phyloP scores from a whole-genome alignment of 1,284 basidiomycete genomes.

The Rhodotorula sp. region DNA sequence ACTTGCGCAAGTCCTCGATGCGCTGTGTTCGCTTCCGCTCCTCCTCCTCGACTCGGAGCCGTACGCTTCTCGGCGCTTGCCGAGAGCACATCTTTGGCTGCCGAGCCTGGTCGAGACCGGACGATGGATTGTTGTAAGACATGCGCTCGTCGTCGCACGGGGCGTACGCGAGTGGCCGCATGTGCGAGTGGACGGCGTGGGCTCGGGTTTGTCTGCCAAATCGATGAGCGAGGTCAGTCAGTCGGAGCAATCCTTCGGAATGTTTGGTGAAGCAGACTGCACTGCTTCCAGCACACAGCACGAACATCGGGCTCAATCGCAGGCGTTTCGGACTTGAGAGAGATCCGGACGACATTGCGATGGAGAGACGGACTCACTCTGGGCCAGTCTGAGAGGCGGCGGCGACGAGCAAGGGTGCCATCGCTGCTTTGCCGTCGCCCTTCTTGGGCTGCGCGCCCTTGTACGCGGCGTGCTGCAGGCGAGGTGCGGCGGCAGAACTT shows the following conservation, averaged over 20 bases:
- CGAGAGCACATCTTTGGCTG: conserved; percentile 33
- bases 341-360: neutral
- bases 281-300: too few relatives aligned
- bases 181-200: conserved; percentile 47
- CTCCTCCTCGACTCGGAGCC: conserved; percentile 26
- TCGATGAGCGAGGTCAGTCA: neutral
- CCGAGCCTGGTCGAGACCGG: neutral
- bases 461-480: neutral
- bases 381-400: conserved; percentile 44
- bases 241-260: neutral
- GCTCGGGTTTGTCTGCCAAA: conserved; percentile 43
- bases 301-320: neutral
- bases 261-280: too few relatives aligned
- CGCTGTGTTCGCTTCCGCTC: conserved; percentile 13
- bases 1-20: conserved; percentile 4
- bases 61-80: conserved; percentile 32
- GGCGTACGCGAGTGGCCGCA: conserved; percentile 39
- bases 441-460: neutral
- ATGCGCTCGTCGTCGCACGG: conserved; percentile 36
- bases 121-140: neutral
- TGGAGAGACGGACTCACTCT: conserved; percentile 36
- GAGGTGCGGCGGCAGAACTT: neutral
- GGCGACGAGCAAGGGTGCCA: conserved; percentile 46
- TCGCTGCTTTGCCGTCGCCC: conserved; percentile 36
- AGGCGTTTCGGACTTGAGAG: neutral